Conservation (phyloP, 2,329 filamentous ascomycete genomes). For the Neofusicoccum ribis region DNA sequence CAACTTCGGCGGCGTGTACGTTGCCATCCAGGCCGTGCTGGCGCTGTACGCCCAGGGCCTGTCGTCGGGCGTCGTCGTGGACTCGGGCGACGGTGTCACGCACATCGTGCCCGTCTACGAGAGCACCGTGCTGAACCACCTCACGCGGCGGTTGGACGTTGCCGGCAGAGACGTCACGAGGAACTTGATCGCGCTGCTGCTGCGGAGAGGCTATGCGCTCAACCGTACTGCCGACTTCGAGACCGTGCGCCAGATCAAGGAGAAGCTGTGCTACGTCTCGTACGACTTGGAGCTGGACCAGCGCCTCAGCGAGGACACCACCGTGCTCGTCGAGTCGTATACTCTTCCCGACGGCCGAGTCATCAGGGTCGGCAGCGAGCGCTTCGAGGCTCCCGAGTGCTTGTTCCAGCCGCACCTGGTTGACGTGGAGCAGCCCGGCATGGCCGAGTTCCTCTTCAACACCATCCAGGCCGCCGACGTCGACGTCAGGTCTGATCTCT, state of each 20-base stretch:
- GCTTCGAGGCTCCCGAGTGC: slow-evolving; percentile 97
- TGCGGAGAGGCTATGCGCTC: slow-evolving; percentile 90
- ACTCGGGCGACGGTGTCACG: slow-evolving; percentile 96
- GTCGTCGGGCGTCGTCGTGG: slow-evolving; percentile 87
- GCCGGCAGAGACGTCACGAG: slow-evolving; percentile 97
- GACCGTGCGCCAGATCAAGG: slow-evolving; percentile 98
- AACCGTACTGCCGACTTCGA: slow-evolving; percentile 99
- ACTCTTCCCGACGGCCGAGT: slow-evolving; percentile 95
- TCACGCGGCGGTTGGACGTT: slow-evolving; percentile 90
- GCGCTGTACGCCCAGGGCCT: slow-evolving; percentile 94
- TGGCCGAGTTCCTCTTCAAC: slow-evolving; percentile 97
- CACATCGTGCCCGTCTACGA: slow-evolving; percentile 99
- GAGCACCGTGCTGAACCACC: slow-evolving; percentile 94
- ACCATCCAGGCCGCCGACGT: slow-evolving; percentile 96
- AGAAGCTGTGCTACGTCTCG: slow-evolving; percentile 99
- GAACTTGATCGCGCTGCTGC: slow-evolving; percentile 91
- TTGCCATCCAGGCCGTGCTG: slow-evolving; percentile 95
- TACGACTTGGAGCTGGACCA: slow-evolving; percentile 98
- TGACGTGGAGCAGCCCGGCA: slow-evolving; percentile 94
- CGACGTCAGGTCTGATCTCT: slow-evolving; percentile 88
- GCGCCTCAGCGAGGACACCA: slow-evolving; percentile 93
- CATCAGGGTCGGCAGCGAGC: slow-evolving; percentile 92
- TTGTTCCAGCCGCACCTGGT: slow-evolving; percentile 98
- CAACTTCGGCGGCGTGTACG: slow-evolving; percentile 93
- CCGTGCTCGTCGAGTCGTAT: slow-evolving; percentile 95